These are phyloP conservation scores for Bromus sterilis DNA, from an alignment of 176 grass and related monocot species.

Conservation along the genomic window DNA sequence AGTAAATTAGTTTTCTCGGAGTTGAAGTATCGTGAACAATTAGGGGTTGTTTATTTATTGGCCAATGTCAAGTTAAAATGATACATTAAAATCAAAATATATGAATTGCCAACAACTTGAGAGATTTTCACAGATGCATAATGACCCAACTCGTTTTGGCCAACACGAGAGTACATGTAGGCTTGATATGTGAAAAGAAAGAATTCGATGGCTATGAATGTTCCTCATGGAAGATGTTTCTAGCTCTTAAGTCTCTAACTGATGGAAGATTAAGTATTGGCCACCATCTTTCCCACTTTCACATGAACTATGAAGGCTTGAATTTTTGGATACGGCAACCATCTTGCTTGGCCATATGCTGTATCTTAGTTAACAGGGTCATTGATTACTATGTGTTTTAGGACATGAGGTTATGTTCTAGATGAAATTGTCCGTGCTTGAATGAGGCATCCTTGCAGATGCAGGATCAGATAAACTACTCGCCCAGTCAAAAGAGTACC, in stretches of 20 bases:
- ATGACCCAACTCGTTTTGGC: background rate
- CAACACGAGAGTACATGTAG: background rate
- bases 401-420: background rate
- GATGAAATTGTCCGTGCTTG: background rate
- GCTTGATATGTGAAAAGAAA: background rate
- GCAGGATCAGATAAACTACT: background rate
- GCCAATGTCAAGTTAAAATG: background rate
- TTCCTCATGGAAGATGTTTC: background rate
- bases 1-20: background rate
- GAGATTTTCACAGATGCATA: background rate
- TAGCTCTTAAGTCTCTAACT: background rate
- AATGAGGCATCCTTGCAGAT: background rate
- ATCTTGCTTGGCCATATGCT: background rate
- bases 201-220: background rate
- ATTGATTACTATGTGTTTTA: conserved; percentile 3
- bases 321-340: background rate
- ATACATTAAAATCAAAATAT: background rate
- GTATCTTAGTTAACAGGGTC: background rate
- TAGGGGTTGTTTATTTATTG: background rate
- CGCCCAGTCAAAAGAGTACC: background rate
- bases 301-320: background rate
- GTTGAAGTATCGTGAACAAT: background rate
- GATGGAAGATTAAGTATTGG: background rate
- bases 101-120: background rate
- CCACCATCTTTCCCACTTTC: background rate